Base-by-base conservation (phyloP, 129 eudicot species). In the Lactuca sativa region DNA sequence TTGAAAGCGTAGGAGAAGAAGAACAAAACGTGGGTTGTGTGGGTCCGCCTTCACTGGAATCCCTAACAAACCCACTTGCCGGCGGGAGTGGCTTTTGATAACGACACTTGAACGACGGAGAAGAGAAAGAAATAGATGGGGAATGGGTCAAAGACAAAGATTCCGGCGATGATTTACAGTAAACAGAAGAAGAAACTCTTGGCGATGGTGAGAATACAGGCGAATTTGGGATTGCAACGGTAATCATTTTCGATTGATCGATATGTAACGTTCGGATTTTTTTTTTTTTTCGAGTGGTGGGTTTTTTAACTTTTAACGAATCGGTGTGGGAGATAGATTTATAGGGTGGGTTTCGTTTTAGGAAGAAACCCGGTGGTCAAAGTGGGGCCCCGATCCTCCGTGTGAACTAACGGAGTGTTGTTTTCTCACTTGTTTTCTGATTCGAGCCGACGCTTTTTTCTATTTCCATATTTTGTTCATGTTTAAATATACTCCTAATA, bases 221-320 rank as follows among this genome's bases (percentile, higher is more conserved):
- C 2, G 96, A 85, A 59, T 8, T 82, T 25, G 89, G 81, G 58
- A 84, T 66, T 51, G 96, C 91, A 62, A 85, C 89, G 74, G 82
- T 59, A 59, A 83, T 80, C 62, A 65, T 81, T 17, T 55, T 61
- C 3, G 12, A 31, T 67, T 3, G 47, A 15, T 52, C 11, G 60
- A 52, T 54, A 13, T 57, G 38, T 62, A 80, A 83, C 88, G 92
- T 86, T 83, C 78, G 78, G 69, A 80, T 74, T 80, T 71, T 31
- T 21, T 21, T 21, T 21, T 25, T 25, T 25, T 1, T 7, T 30
- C 43, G 13, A 8, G 14, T 59, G 33, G 33, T 7, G 10, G 36
- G 64, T 43, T 43, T 43, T 47, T 10, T n/a, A 47, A 6, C 52
- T 54, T 58, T 31, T 31, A 58, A 49, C 48, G 33, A 43, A 58